These are phyloP conservation scores for Ceratocystis eucalypticola DNA, from an alignment of 2,329 filamentous ascomycete species.

Conservation along the genomic window DNA sequence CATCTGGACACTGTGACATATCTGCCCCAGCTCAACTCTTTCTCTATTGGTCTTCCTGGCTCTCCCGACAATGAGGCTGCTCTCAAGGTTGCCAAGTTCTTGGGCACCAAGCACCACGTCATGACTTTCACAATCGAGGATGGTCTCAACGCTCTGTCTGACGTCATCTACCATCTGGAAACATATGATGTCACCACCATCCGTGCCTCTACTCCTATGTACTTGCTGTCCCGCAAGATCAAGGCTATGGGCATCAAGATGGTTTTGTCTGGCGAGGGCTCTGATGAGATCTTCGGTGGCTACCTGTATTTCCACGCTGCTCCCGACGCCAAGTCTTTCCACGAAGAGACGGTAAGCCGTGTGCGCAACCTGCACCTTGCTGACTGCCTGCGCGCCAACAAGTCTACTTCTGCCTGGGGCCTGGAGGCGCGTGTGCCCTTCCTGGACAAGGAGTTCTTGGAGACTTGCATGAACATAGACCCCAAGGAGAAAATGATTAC, in stretches of 20 bases:
- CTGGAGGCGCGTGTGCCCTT: slow-evolving; percentile 96
- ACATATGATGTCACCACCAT: slow-evolving; percentile 98
- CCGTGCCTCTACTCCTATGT: slow-evolving; percentile 97
- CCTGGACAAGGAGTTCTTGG: slow-evolving; percentile 93
- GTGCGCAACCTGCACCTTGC: slow-evolving; percentile 93
- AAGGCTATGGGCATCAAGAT: slow-evolving; percentile 99
- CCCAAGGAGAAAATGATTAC: slow-evolving; percentile 93
- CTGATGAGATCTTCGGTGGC: slow-evolving; percentile 95
- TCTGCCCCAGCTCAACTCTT: slow-evolving; percentile 91
- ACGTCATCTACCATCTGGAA: slow-evolving; percentile 97
- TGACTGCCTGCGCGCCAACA: slow-evolving; percentile 97
- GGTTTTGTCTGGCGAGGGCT: slow-evolving; percentile 93
- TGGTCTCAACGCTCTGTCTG: slow-evolving; percentile 86
- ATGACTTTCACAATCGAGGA: slow-evolving; percentile 98
- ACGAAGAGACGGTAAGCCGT: slow-evolving; percentile 83
- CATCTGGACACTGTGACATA: slow-evolving; percentile 80
- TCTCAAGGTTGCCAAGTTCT: slow-evolving; percentile 84
- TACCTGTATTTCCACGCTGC: slow-evolving; percentile 98
- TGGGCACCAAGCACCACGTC: slow-evolving; percentile 94
- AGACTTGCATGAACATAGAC: slow-evolving; percentile 85
- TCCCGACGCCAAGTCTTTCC: slow-evolving; percentile 81
- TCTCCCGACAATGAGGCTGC: slow-evolving; percentile 89
- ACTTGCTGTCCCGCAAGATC: slow-evolving; percentile 93
- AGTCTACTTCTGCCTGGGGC: slow-evolving; percentile 96
- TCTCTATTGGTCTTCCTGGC: slow-evolving; percentile 90